Evolutionary conservation across 768 basidiomycete genomes (phyloP).

Genomic region (Neoboletus subvelutipes): DNA sequence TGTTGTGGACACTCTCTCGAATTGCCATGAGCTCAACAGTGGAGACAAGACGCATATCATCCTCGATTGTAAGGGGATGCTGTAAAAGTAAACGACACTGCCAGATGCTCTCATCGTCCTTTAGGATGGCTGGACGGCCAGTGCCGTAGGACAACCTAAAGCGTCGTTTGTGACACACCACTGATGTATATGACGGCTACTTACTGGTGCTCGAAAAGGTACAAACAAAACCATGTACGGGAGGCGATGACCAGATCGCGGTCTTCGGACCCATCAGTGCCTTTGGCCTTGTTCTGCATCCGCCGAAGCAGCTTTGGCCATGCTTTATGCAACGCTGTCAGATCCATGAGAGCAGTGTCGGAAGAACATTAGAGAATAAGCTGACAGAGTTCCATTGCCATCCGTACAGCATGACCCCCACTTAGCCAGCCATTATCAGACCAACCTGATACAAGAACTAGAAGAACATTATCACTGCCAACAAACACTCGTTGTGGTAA

Average conservation of each 20-base stretch:
- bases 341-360: slow-evolving; percentile 6
- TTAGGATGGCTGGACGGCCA: slow-evolving; percentile 87
- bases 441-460: slow-evolving; percentile 91
- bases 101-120: slow-evolving; percentile 88
- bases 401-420: slow-evolving; percentile 93
- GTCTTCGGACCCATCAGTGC: slow-evolving; percentile 55
- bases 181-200: slow-evolving; percentile 28
- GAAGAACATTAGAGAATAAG: slow-evolving; percentile 8
- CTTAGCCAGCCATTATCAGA: slow-evolving; percentile 96
- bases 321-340: slow-evolving; percentile 81
- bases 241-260: slow-evolving; percentile 77
- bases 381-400: slow-evolving; percentile 93
- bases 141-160: slow-evolving; percentile 92
- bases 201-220: slow-evolving; percentile 92
- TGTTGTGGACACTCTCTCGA: slow-evolving; percentile 82
- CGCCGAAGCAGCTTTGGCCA: slow-evolving; percentile 81
- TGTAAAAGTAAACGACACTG: slow-evolving; percentile 77
- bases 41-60: slow-evolving; percentile 93
- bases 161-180: background rate
- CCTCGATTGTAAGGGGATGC: slow-evolving; percentile 87
- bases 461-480: background rate
- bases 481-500: background rate
- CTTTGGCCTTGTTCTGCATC: slow-evolving; percentile 65
- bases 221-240: slow-evolving; percentile 91
- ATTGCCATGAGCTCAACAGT: slow-evolving; percentile 92